Evolutionary conservation across 2,329 filamentous ascomycete genomes (phyloP), one percentile per base, ranked within the genome.

Genomic region (Epicoccum sorghinum): DNA sequence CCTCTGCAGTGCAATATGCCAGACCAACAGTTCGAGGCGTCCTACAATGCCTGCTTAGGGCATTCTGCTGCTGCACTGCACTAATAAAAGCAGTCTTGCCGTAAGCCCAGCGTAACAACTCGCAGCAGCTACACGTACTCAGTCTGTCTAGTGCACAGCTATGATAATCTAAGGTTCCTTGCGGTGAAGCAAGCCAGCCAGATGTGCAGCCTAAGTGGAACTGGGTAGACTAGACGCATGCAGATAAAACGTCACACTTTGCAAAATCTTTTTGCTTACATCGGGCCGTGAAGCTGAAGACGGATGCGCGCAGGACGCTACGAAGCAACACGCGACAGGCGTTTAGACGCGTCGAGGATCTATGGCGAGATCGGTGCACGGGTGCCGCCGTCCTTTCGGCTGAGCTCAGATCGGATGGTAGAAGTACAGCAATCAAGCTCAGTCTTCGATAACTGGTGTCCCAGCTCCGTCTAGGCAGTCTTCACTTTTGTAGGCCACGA

Each of bases 341-440:
- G 63, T 52, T 62, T 62, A 54, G 61, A 74, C 71, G 70, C 71
- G 70, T 74, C 66, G 53, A 60, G 61, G 70, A 64, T 68, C 59
- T 53, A 53, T 62, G 58, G 55, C 57, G 41, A 56, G 52, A 47
- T 53, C 52, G 53, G 65, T 52, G 64, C 65, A 65, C 65, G 62
- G 27, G 64, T 63, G 47, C 47, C 52, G 46, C 52, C 32, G 25
- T 46, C 22, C 35, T 45, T 45, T 48, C 53, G 47, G 38, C 44
- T 46, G 42, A 24, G 14, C n/a, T 18, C 32, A 29, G 24, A 7
- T 43, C n/a, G 13, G 27, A 29, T 9, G 27, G 27, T 29, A 29
- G 27, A 9, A 7, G 6, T 2, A 29, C 27, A 9, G 27, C 3
- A 9, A 29, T 29, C 27, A 9, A 6, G 9, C 9, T 29, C 6